Evolutionary conservation across 148 eudicot species (phyloP), one percentile per base, ranked within the genome.

Genomic region (Vaccinium vitisidaea): DNA sequence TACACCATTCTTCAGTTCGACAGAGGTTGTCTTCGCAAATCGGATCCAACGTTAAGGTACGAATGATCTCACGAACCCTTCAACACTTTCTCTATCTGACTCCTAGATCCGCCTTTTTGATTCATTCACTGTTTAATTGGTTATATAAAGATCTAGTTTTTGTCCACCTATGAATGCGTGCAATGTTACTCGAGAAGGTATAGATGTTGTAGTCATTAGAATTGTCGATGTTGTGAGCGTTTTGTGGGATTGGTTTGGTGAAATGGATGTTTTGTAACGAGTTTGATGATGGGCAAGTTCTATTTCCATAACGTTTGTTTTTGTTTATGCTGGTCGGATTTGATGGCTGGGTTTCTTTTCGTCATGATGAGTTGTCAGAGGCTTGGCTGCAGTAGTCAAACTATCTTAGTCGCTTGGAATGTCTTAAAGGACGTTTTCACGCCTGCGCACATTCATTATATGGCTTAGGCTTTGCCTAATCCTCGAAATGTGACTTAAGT

Each of bases 21-120:
- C 46, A 43, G 46, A 43, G 46, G 46, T 43, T 4, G 46, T 43
- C 46, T 43, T 43, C 46, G 46, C 46, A 43, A 43, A 43, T 43
- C 6, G 46, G 46, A 43, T 43, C 46, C 46, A 43, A 43, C 46
- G 46, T 43, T 3, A 43, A 43, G 46, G 46, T 43, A 43, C 46
- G 46, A 43, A 43, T 1, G 82, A 80, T 80, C 82, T 79, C 53
- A 21, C 9, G 3, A 80, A 80, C 82, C 82, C 52, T 80, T 43
- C 2, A 80, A 14, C 15, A 30, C 48, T 25, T 32, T 16, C 46
- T 30, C n/a, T 56, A 5, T 27, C 0, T 18, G 13, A 36, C 15
- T 56, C 30, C 27, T 14, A 58, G 82, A 80, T 80, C 82, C 56
- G 69, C 39, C n/a, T 6, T 43, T 43, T 43, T 43, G 74, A 80